phyloP scores from a whole-genome alignment of 2,329 filamentous ascomycete genomes.

The Cephalotrichum gorgonifer region DNA sequence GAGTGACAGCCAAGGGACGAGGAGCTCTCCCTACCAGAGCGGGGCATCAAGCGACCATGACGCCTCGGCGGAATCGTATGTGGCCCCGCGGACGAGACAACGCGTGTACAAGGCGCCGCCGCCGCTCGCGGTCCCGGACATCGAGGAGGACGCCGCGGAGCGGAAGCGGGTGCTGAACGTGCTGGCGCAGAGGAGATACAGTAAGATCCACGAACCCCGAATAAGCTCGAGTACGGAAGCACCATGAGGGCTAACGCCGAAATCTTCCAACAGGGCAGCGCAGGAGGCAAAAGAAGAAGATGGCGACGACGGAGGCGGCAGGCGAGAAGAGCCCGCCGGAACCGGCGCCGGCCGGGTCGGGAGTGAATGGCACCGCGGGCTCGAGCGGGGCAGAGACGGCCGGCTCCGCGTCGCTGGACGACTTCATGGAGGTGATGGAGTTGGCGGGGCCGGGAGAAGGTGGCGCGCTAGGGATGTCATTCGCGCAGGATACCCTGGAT shows the following conservation, averaged over 20 bases:
- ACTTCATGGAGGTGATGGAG: neutral
- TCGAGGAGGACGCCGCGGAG: conserved; percentile 39
- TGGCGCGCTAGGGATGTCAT: neutral
- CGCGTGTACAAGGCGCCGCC: conserved; percentile 27
- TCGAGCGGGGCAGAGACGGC: neutral
- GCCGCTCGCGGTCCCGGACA: conserved; percentile 31
- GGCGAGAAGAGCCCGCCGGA: too few species aligned
- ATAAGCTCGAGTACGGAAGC: neutral
- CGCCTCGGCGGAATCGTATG: conserved; percentile 1
- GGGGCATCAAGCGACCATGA: neutral
- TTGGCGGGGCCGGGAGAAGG: neutral
- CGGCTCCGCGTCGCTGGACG: neutral
- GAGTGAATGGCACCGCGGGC: too few species aligned
- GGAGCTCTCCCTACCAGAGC: conserved; percentile 8
- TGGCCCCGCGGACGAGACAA: conserved; percentile 24
- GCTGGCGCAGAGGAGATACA: conserved; percentile 42
- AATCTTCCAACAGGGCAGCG: conserved; percentile 15
- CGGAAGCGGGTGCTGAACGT: conserved; percentile 44
- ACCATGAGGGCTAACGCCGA: neutral
- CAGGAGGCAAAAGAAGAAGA: conserved; percentile 12
- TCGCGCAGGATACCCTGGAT: neutral
- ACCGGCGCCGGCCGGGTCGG: too few species aligned
- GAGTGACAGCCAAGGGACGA: neutral
- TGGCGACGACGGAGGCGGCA: neutral
- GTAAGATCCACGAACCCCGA: conserved; percentile 17